phyloP scores from a whole-genome alignment of 305 asterid genomes.

The Fraxinus floribunda region DNA sequence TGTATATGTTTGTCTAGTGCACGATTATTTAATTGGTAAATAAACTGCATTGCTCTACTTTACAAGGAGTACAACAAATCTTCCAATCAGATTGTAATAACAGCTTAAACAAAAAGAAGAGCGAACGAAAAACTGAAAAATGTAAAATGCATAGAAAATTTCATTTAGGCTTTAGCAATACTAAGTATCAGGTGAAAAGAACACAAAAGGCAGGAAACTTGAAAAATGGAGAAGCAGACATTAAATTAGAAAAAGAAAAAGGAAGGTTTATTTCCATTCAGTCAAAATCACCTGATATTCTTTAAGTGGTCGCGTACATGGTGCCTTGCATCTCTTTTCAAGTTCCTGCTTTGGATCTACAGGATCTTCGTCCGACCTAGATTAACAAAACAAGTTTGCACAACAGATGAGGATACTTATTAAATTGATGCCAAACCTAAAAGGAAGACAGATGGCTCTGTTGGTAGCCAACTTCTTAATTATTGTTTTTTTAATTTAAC shows the following conservation, averaged over 20 bases:
- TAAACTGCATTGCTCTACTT: neutral
- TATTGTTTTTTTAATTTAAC: neutral
- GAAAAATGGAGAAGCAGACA: constrained; percentile 11
- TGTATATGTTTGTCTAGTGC: neutral
- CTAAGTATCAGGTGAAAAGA: neutral
- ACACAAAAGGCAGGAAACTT: neutral
- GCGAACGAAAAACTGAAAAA: neutral
- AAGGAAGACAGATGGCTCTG: neutral
- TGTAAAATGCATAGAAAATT: constrained; percentile 12
- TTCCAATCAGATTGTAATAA: neutral
- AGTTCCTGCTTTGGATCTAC: constrained; percentile 56
- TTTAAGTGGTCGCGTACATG: constrained; percentile 56
- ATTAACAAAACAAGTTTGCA: constrained; percentile 1
- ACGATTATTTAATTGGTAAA: neutral
- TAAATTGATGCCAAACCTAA: neutral
- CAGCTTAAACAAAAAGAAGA: neutral
- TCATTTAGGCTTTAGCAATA: neutral
- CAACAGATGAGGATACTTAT: constrained; percentile 6
- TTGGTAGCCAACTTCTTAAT: constrained; percentile 2
- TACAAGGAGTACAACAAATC: neutral
- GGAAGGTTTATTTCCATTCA: neutral
- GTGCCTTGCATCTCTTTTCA: constrained; percentile 66
- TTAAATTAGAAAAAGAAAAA: neutral
- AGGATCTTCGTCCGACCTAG: constrained; percentile 60
- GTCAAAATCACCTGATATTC: constrained; percentile 50